These are phyloP conservation scores for Brassica nigra DNA, from an alignment of 345 rosid species.

Conservation along the genomic window DNA sequence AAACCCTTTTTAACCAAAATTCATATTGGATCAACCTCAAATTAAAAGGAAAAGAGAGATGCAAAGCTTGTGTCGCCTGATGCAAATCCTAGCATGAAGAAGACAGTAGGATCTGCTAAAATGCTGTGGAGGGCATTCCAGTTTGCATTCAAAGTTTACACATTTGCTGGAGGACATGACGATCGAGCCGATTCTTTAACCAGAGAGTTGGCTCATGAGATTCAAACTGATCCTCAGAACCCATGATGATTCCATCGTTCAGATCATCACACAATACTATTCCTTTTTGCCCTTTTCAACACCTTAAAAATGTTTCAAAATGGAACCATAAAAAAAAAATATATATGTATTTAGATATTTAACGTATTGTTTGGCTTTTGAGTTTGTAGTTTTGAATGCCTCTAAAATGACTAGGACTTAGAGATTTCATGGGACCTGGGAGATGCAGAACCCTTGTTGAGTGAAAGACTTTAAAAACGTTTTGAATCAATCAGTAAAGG, in stretches of 20 bases:
- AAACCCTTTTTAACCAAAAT: neutral
- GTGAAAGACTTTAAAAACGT: constrained; percentile 12
- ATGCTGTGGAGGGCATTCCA: constrained; percentile 88
- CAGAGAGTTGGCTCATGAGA: constrained; percentile 78
- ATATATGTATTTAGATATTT: constrained; percentile 16
- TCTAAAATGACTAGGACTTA: constrained; percentile 24
- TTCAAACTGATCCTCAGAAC: constrained; percentile 60
- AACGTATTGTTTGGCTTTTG: constrained; percentile 18
- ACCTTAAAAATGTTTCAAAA: neutral
- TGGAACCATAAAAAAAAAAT: constrained; percentile 1
- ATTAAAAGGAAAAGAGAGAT: constrained; percentile 60
- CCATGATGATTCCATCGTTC: constrained; percentile 26
- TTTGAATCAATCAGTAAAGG: constrained; percentile 9
- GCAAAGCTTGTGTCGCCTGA: constrained; percentile 48
- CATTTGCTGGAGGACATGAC: constrained; percentile 87
- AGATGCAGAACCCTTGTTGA: constrained; percentile 22
- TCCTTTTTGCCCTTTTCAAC: constrained; percentile 22
- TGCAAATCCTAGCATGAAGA: constrained; percentile 38
- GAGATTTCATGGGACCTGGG: constrained; percentile 30
- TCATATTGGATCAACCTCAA: neutral
- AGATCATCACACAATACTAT: neutral
- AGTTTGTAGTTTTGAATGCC: constrained; percentile 28
- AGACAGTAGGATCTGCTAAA: constrained; percentile 46
- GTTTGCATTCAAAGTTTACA: constrained; percentile 77
- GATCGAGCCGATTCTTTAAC: constrained; percentile 79